Conservation (phyloP, 2,329 filamentous ascomycete genomes). For the Dendrostoma leiphaemia region DNA sequence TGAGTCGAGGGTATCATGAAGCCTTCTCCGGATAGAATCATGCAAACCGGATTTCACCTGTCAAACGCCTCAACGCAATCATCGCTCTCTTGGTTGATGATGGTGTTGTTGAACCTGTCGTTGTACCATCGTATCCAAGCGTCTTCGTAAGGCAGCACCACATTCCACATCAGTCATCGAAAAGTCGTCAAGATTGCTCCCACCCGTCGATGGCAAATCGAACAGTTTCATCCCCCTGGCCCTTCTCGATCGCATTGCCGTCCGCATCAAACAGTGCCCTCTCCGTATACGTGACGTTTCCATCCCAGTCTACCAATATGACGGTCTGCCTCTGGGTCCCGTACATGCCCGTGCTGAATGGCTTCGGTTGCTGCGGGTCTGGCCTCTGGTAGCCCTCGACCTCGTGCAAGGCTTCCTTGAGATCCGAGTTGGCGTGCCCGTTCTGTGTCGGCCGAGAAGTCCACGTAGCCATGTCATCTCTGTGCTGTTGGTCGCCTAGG, state of each 20-base stretch:
- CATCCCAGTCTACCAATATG: slow-evolving; percentile 61
- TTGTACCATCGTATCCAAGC: neutral
- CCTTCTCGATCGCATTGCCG: slow-evolving; percentile 52
- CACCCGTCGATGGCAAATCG: slow-evolving; percentile 56
- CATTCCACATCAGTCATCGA: too few species aligned
- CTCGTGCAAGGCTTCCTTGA: slow-evolving; percentile 33
- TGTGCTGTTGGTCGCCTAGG: slow-evolving; percentile 49
- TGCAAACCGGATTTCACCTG: too few species aligned
- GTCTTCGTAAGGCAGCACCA: too few species aligned
- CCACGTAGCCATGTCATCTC: slow-evolving; percentile 42
- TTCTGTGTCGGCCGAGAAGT: slow-evolving; percentile 30
- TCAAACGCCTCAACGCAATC: too few species aligned
- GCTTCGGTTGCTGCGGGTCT: slow-evolving; percentile 27
- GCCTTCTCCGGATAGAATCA: too few species aligned
- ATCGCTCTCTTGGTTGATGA: too few species aligned
- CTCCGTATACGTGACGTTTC: slow-evolving; percentile 59
- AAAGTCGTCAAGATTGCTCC: slow-evolving; percentile 32
- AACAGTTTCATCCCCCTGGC: slow-evolving; percentile 54
- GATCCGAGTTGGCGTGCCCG: slow-evolving; percentile 33
- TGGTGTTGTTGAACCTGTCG: too few species aligned
- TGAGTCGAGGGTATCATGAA: too few species aligned
- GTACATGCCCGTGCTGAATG: slow-evolving; percentile 59
- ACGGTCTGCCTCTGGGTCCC: slow-evolving; percentile 65
- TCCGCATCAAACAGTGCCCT: slow-evolving; percentile 58
- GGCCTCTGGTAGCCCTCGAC: slow-evolving; percentile 29